Percentiles rank a stretch among this genome's conserved stretches.
phyloP scores from a whole-genome alignment of 2,329 filamentous ascomycete species.

The Aspergillus calidoustus region DNA sequence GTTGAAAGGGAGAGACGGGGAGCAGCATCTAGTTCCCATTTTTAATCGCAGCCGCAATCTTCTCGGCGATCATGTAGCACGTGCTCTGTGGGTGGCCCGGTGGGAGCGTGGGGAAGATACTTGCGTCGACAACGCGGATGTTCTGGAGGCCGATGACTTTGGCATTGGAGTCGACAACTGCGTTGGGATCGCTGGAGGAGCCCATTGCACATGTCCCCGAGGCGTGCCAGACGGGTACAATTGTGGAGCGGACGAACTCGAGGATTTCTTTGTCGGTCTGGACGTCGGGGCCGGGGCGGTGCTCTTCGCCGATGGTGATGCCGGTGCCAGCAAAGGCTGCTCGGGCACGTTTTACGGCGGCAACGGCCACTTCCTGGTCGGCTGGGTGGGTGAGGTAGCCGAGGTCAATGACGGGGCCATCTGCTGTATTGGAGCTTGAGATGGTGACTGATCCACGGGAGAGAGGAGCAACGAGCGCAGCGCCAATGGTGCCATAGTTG shows the following conservation, averaged over 20 bases:
- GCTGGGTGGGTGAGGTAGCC: slow-evolving; percentile 47
- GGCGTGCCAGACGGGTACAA: slow-evolving; percentile 40
- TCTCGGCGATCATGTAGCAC: slow-evolving; percentile 19
- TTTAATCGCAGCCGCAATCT: slow-evolving; percentile 18
- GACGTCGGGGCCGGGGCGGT: slow-evolving; percentile 41
- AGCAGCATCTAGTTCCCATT: slow-evolving; percentile 4
- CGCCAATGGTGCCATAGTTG: slow-evolving; percentile 36
- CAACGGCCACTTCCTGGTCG: slow-evolving; percentile 51
- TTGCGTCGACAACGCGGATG: slow-evolving; percentile 18
- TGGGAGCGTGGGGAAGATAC: slow-evolving; percentile 13
- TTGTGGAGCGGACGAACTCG: slow-evolving; percentile 29
- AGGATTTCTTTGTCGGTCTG: slow-evolving; percentile 49
- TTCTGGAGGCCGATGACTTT: slow-evolving; percentile 35
- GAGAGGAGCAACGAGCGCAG: slow-evolving; percentile 43
- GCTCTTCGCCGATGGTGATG: slow-evolving; percentile 34
- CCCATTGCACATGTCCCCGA: slow-evolving; percentile 47
- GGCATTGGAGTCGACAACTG: slow-evolving; percentile 41
- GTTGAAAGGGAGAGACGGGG: background rate
- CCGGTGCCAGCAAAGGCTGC: slow-evolving; percentile 35
- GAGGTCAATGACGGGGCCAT: slow-evolving; percentile 48
- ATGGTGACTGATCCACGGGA: slow-evolving; percentile 53
- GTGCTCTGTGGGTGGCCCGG: slow-evolving; percentile 20
- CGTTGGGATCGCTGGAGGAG: slow-evolving; percentile 31
- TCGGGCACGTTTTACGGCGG: slow-evolving; percentile 47
- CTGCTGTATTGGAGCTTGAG: slow-evolving; percentile 31